Evolutionary conservation across 495 filamentous ascomycete genomes (phyloP).

Genomic region (Xylaria flabelliformis): DNA sequence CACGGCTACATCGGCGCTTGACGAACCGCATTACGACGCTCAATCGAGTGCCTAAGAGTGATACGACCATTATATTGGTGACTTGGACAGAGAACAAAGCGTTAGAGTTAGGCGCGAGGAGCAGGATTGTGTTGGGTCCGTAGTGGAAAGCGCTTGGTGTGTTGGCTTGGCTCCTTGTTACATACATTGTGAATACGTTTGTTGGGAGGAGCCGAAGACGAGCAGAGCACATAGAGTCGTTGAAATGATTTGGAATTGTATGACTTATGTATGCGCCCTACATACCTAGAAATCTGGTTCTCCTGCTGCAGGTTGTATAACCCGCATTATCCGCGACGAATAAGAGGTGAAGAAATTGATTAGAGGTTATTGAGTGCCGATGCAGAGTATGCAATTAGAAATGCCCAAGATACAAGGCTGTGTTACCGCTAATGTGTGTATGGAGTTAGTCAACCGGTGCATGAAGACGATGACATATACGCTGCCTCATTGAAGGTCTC

Average conservation of each 20-base stretch:
- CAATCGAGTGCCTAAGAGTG: neutral
- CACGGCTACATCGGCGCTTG: neutral
- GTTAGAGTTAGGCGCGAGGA: neutral
- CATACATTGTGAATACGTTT: neutral
- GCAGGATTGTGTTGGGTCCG: neutral
- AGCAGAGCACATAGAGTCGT: neutral
- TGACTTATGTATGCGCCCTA: neutral
- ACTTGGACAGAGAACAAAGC: neutral
- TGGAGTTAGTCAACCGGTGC: neutral
- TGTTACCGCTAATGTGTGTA: neutral
- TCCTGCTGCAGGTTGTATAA: neutral
- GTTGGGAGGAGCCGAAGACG: neutral
- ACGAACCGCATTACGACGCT: neutral
- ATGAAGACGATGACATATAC: neutral
- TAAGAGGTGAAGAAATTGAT: neutral
- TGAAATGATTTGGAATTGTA: slow-evolving; percentile 16
- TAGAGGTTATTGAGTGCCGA: slow-evolving; percentile 2
- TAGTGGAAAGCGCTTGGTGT: neutral
- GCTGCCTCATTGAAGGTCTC: neutral
- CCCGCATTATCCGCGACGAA: neutral
- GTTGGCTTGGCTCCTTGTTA: neutral
- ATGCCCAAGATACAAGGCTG: neutral
- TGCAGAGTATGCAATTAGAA: neutral
- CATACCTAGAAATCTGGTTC: neutral
- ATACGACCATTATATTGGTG: neutral